Base-by-base conservation (phyloP, 148 eudicot genomes). In the Polygonum aviculare region DNA sequence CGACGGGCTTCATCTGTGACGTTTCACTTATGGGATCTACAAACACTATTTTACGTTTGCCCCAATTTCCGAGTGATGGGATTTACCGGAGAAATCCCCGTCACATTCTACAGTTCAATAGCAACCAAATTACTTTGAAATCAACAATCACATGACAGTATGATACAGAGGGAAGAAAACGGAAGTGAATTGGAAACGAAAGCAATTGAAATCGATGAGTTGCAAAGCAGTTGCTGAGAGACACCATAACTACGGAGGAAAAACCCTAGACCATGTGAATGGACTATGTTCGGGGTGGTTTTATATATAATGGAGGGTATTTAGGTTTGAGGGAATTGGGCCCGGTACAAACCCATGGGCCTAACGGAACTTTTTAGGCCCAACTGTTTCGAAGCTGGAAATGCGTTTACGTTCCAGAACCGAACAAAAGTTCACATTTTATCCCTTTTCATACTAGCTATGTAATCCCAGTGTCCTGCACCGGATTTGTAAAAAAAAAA, bases 11-110 rank as follows among this genome's bases (percentile, higher is more conserved):
- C 2, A 0, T 84, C 16, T 84, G 69, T 77, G 84, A 84, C 86
- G 86, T 74, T 74, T 81, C 36, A 79, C 84, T 19, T 77, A 44
- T 76, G 86, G 79, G 84, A 81, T 84, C 3, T 81, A 44, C 86
- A 84, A 81, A 81, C 80, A 81, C 22, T 47, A 4, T 47, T 47
- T 51, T 26, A 26, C 0, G 76, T 81, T 84, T 81, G 86, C 86
- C 86, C 82, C 86, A 79, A 77, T 69, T 75, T 15, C 36, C 12
- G 21, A 40, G 86, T 77, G 79, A 77, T 38, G 80, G 79, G 84
- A 79, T 77, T 77, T 84, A 33, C 84, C 84, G 86, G 84, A 84
- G 78, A 57, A 81, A 79, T 79, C 82, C 77, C 79, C 84, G 84
- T 84, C 86, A 79, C 85, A 60, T 76, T 18, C 14, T 10, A 36